Conservation (phyloP, 2,329 filamentous ascomycete species). For the Macroventuria anomochaeta region DNA sequence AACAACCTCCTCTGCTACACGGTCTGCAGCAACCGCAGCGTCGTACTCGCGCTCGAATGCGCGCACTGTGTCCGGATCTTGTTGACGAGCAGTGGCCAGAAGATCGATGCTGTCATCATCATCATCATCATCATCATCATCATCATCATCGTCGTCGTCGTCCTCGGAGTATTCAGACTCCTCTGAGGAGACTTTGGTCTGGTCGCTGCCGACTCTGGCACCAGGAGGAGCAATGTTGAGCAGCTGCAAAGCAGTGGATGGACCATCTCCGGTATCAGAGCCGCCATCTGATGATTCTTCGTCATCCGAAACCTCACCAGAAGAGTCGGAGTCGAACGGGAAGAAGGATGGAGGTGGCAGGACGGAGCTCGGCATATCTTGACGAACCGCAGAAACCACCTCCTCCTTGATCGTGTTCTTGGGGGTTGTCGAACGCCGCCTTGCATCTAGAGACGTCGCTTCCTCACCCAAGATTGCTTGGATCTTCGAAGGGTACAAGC, state of each 20-base stretch:
- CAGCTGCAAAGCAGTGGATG: constrained; percentile 36
- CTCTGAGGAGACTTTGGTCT: constrained; percentile 20
- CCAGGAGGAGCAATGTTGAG: constrained; percentile 33
- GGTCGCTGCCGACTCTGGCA: not conserved
- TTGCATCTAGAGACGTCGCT: constrained; percentile 10
- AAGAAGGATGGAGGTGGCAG: constrained; percentile 56
- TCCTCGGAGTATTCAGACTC: constrained; percentile 37
- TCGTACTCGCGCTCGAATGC: constrained; percentile 56
- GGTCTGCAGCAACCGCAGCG: constrained; percentile 55
- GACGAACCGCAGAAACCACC: constrained; percentile 69
- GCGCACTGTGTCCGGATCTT: constrained; percentile 52
- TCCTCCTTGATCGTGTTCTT: constrained; percentile 64
- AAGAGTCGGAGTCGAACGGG: constrained; percentile 47
- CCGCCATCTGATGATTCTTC: constrained; percentile 33
- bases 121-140: constrained; percentile 37
- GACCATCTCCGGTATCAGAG: constrained; percentile 10
- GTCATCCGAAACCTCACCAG: constrained; percentile 44
- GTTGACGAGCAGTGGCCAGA: constrained; percentile 53
- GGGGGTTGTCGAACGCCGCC: constrained; percentile 10
- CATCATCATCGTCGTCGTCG: constrained; percentile 49
- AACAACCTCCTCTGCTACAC: constrained; percentile 57
- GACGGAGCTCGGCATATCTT: constrained; percentile 61
- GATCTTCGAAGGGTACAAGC: constrained; percentile 40
- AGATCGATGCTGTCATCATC: constrained; percentile 53
- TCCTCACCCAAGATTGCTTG: constrained; percentile 40